Evolutionary conservation across 1,284 basidiomycete genomes (phyloP).

Genomic region (Puccinia polysora): DNA sequence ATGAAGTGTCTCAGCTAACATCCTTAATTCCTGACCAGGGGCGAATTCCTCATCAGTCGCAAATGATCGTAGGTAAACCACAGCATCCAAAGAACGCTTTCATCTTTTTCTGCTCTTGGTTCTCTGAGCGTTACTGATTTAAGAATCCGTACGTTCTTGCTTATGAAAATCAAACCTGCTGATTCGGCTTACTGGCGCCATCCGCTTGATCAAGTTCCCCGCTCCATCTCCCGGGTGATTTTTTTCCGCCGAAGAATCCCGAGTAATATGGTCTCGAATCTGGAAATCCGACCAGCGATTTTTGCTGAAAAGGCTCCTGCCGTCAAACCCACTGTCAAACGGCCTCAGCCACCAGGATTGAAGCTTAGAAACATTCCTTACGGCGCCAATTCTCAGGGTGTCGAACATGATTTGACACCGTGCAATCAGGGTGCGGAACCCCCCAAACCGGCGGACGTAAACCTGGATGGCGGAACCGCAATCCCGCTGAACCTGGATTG

Average conservation of each 20-base stretch:
- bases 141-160: neutral
- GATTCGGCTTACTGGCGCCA: neutral
- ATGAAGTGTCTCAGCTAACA: neutral
- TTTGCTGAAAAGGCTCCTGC: neutral
- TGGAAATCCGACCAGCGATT: neutral
- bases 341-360: constrained; percentile 4
- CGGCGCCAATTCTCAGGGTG: neutral
- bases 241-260: constrained; percentile 10
- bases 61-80: neutral
- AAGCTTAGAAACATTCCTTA: constrained; percentile 17
- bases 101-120: neutral
- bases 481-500: no score
- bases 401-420: no score
- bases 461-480: no score
- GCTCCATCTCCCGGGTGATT: neutral
- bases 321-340: neutral
- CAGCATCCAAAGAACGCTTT: neutral
- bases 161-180: no score
- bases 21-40: constrained; percentile 11
- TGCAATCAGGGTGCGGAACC: no score
- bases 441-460: no score
- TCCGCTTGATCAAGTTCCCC: neutral
- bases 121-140: neutral
- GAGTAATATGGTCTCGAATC: neutral
- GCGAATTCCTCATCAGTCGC: neutral